Evolutionary conservation across 257 asterid genomes (phyloP).

Genomic region (Thymus mandschuricus): DNA sequence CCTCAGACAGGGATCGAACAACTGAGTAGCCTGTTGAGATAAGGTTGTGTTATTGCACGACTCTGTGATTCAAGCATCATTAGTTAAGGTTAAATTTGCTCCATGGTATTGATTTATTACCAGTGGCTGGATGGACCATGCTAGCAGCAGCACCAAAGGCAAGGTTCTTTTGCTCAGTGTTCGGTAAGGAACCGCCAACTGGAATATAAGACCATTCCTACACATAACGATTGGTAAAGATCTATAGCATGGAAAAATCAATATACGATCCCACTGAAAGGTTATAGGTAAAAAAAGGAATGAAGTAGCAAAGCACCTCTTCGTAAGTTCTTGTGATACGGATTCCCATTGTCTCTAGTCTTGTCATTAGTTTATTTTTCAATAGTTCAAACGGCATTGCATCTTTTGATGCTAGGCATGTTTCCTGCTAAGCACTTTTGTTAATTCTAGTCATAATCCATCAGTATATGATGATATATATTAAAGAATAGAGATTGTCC

Average conservation of each 20-base stretch:
- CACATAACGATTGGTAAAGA: constrained; percentile 17
- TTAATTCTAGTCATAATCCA: constrained; percentile 12
- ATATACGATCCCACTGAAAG: constrained; percentile 3
- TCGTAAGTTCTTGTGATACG: constrained; percentile 76
- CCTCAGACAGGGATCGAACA: constrained; percentile 96
- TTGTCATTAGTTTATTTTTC: constrained; percentile 78
- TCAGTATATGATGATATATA: background rate
- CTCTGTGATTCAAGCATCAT: constrained; percentile 14
- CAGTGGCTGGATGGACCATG: constrained; percentile 99
- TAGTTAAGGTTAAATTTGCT: background rate
- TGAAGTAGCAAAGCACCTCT: constrained; percentile 59
- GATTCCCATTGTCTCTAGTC: constrained; percentile 87
- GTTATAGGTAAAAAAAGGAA: background rate
- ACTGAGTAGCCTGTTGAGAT: constrained; percentile 81
- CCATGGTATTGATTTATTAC: constrained; percentile 39
- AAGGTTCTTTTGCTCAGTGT: constrained; percentile 91
- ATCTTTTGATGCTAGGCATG: constrained; percentile 94
- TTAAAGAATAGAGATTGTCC: constrained; percentile 9
- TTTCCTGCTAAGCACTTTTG: constrained; percentile 62
- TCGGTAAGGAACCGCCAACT: constrained; percentile 98
- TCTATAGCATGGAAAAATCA: background rate
- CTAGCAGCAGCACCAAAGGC: constrained; percentile 99
- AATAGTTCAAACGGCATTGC: constrained; percentile 92
- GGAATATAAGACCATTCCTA: constrained; percentile 99
- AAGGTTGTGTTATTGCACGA: background rate